phyloP scores from a whole-genome alignment of 2,329 filamentous ascomycete genomes.

The Claviceps pusilla region DNA sequence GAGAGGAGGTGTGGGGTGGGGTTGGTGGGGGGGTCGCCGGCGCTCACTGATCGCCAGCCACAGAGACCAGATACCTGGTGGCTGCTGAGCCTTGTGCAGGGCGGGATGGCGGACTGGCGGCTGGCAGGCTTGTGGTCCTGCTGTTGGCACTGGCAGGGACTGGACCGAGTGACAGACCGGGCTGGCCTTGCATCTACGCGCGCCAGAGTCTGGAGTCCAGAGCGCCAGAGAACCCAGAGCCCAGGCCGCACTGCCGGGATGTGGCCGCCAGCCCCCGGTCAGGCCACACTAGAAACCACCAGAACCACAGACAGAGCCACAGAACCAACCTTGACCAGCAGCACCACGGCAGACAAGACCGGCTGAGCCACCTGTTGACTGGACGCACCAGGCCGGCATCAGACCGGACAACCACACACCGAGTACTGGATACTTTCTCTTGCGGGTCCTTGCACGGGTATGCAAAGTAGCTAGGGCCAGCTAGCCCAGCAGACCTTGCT shows the following conservation, averaged over 20 bases:
- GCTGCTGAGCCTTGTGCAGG: neutral
- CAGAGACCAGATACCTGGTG: neutral
- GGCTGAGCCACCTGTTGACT: too few species aligned
- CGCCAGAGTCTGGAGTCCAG: neutral
- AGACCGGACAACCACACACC: too few species aligned
- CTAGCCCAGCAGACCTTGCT: too few species aligned
- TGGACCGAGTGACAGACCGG: neutral
- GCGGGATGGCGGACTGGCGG: too few species aligned
- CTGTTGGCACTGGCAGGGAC: neutral
- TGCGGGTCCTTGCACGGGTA: too few species aligned
- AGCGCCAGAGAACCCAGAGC: neutral
- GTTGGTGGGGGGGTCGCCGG: neutral
- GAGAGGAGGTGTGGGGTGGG: neutral
- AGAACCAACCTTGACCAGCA: too few species aligned
- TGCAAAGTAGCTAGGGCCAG: too few species aligned
- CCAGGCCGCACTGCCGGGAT: neutral
- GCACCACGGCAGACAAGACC: neutral
- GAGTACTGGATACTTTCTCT: too few species aligned
- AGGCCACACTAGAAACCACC: neutral
- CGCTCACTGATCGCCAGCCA: neutral
- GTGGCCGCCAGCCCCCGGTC: neutral
- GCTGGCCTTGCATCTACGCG: neutral
- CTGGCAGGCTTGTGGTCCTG: too few species aligned
- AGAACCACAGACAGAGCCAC: too few species aligned
- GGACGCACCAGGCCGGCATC: too few species aligned